Percentiles rank a stretch among this genome's conserved stretches.
Conservation (phyloP, 257 asterid genomes). For the Petunia axillaris region DNA sequence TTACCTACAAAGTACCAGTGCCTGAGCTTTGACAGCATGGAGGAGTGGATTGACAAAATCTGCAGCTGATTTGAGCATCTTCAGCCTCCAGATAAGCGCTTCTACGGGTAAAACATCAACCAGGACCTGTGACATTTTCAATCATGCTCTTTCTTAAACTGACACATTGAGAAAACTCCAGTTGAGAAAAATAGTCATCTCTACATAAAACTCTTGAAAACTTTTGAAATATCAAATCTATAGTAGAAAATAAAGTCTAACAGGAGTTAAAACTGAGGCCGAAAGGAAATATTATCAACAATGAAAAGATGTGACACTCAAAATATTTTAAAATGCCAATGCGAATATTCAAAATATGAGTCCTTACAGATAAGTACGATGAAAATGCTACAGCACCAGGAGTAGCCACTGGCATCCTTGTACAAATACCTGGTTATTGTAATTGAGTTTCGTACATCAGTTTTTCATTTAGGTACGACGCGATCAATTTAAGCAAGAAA, state of each 20-base stretch:
- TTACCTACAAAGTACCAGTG: conserved; percentile 70
- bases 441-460: conserved; percentile 9
- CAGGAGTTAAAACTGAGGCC: neutral
- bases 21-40: conserved; percentile 85
- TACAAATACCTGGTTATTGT: conserved; percentile 55
- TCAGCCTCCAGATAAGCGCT: conserved; percentile 68
- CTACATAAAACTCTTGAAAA: neutral
- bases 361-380: conserved; percentile 68
- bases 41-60: conserved; percentile 79
- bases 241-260: neutral
- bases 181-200: conserved; percentile 2
- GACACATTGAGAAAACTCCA: neutral
- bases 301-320: neutral
- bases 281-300: neutral
- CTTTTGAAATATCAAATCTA: no score
- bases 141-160: conserved; percentile 43
- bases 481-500: no score
- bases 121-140: conserved; percentile 51
- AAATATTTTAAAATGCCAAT: no score
- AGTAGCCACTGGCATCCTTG: conserved; percentile 48
- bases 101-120: conserved; percentile 51
- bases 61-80: conserved; percentile 73
- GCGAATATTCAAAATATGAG: no score
- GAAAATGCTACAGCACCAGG: conserved; percentile 52
- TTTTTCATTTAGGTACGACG: neutral